Conservation (phyloP, 768 basidiomycete genomes). For the Cystofilobasidium macerans region DNA sequence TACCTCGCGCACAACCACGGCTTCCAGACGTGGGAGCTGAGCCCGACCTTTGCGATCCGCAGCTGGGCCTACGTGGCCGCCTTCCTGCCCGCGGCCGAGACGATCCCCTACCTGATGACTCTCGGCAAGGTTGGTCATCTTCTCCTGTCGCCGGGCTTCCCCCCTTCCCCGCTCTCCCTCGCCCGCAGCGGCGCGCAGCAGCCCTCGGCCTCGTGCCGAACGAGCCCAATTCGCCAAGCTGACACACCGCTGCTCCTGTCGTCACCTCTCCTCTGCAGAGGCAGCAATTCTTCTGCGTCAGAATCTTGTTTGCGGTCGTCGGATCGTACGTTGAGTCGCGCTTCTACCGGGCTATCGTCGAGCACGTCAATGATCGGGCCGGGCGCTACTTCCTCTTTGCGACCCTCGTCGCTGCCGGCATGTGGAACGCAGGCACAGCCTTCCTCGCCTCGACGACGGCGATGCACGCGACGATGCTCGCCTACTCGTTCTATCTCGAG, state of each 20-base stretch:
- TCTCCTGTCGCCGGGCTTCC: no score
- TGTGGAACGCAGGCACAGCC: conserved; percentile 88
- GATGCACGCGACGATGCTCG: conserved; percentile 77
- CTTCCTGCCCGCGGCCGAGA: conserved; percentile 52
- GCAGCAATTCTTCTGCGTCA: conserved; percentile 75
- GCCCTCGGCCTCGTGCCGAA: no score
- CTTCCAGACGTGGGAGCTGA: conserved; percentile 97
- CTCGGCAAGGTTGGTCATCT: conserved; percentile 56
- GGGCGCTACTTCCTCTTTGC: conserved; percentile 90
- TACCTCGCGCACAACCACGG: conserved; percentile 73
- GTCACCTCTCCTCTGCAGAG: conserved; percentile 45
- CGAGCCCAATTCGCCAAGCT: not conserved
- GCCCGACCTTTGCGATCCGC: conserved; percentile 78
- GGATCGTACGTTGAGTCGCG: conserved; percentile 66
- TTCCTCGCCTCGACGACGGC: conserved; percentile 92
- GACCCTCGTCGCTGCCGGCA: conserved; percentile 72
- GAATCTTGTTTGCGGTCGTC: conserved; percentile 63
- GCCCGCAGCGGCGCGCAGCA: no score
- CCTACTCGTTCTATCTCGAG: conserved; percentile 50
- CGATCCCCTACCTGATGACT: conserved; percentile 41
- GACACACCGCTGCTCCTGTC: not conserved
- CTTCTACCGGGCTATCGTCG: conserved; percentile 69
- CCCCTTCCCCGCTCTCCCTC: no score
- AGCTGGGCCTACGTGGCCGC: conserved; percentile 88
- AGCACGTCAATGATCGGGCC: conserved; percentile 73